A percentile compares a stretch with the other conserved stretches of the same genome.
These are phyloP conservation scores for Aspergillus spinulosporus DNA, from an alignment of 2,329 filamentous ascomycete species.

Conservation along the genomic window DNA sequence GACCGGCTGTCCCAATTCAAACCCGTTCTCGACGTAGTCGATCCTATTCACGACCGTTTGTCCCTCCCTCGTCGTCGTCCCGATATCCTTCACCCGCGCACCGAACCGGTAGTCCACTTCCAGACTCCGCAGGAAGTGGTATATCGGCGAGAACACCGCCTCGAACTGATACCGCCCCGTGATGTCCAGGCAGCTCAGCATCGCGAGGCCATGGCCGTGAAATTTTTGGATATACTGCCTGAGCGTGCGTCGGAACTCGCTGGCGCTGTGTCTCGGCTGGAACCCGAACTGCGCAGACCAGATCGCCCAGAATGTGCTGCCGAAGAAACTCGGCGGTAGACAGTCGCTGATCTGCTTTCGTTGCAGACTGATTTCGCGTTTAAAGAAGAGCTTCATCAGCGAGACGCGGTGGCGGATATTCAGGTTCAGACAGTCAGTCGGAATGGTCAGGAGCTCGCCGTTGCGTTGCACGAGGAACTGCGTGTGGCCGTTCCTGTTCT, in stretches of 20 bases:
- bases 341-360: conserved; percentile 17
- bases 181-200: conserved; percentile 18
- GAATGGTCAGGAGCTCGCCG: no score
- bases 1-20: not conserved
- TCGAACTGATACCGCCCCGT: conserved; percentile 21
- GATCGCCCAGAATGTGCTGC: conserved; percentile 20
- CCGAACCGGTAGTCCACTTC: conserved; percentile 20
- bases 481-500: no score
- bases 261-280: conserved; percentile 22
- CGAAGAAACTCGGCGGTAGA: conserved; percentile 16
- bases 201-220: not conserved
- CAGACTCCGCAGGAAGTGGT: conserved; percentile 10
- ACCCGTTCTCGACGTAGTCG: not conserved
- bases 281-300: conserved; percentile 24
- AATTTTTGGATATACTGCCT: no score
- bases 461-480: no score
- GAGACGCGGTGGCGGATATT: no score
- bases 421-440: no score
- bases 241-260: conserved; percentile 15
- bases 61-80: no score
- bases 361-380: not conserved
- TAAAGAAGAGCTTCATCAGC: no score
- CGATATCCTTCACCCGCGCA: conserved; percentile 12
- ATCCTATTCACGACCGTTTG: not conserved
- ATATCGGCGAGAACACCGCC: conserved; percentile 16